These are phyloP conservation scores for Diaporthe helianthi DNA, from an alignment of 2,329 filamentous ascomycete species.

Conservation along the genomic window DNA sequence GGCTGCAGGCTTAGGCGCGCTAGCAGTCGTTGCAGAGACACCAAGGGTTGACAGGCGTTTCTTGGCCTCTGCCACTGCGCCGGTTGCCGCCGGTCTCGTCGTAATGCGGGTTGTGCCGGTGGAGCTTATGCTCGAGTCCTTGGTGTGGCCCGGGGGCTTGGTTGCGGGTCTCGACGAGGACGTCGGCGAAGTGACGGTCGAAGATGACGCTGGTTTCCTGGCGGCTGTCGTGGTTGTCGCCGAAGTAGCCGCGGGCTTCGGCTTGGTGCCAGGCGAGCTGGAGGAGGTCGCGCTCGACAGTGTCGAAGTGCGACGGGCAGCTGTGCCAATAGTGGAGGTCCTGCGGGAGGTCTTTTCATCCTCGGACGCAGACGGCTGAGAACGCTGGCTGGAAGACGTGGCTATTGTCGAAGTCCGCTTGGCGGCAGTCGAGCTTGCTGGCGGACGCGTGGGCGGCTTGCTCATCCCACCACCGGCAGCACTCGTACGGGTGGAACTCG, in stretches of 20 bases:
- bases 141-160: conserved; percentile 45
- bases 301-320: conserved; percentile 45
- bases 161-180: conserved; percentile 41
- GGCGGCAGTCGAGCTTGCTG: conserved; percentile 38
- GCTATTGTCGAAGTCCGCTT: conserved; percentile 44
- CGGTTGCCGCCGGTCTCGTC: conserved; percentile 45
- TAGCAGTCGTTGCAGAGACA: conserved; percentile 46
- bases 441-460: conserved; percentile 44
- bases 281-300: conserved; percentile 37
- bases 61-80: conserved; percentile 56
- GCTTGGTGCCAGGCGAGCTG: conserved; percentile 39
- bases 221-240: conserved; percentile 44
- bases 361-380: conserved; percentile 46
- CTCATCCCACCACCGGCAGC: conserved; percentile 39
- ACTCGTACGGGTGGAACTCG: conserved; percentile 41
- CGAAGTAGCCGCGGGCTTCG: conserved; percentile 36
- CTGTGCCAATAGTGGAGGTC: conserved; percentile 35
- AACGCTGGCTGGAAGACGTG: conserved; percentile 42
- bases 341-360: conserved; percentile 46
- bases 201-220: conserved; percentile 45
- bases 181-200: conserved; percentile 46
- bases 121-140: conserved; percentile 36
- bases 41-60: conserved; percentile 64
- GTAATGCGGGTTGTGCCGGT: conserved; percentile 41
- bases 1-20: conserved; percentile 50